Percentiles rank a stretch among this genome's conserved stretches.
Evolutionary conservation across 2,329 filamentous ascomycete genomes (phyloP).

Genomic region (Seiridium unicorne): DNA sequence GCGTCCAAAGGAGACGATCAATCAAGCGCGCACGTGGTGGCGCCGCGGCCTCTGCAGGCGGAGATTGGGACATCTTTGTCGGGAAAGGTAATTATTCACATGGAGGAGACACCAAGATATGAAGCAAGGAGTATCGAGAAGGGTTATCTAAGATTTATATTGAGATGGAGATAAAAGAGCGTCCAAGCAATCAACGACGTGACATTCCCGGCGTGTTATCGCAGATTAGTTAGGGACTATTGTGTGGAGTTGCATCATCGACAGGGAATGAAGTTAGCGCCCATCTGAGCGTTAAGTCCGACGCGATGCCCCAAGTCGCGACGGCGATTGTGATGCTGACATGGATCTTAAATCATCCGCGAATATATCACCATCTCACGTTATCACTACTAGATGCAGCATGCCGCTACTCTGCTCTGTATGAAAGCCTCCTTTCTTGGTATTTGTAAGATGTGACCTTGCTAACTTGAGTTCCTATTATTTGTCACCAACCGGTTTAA

Average conservation of each 20-base stretch:
- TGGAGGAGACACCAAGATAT: background rate
- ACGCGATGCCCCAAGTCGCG: background rate
- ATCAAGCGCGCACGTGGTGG: background rate
- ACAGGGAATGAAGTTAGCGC: background rate
- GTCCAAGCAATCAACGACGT: background rate
- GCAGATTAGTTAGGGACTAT: background rate
- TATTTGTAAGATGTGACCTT: too few species aligned
- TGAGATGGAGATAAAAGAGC: background rate
- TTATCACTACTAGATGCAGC: too few species aligned
- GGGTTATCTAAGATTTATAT: background rate
- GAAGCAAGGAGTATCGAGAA: background rate
- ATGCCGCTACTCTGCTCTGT: too few species aligned
- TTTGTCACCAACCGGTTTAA: too few species aligned
- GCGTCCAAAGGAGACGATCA: conserved; percentile 15
- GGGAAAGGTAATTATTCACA: too few species aligned
- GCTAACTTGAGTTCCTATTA: too few species aligned
- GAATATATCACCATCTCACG: too few species aligned
- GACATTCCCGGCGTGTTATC: background rate
- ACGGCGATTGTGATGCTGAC: background rate
- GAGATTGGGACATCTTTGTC: background rate
- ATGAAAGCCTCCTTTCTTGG: too few species aligned
- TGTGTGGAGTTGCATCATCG: conserved; percentile 3
- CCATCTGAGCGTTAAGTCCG: background rate
- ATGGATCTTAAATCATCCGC: too few species aligned
- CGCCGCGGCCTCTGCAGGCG: background rate